Percentiles rank a stretch among this genome's conserved stretches.
phyloP scores from a whole-genome alignment of 768 basidiomycete species.

The Ramaria sp. region DNA sequence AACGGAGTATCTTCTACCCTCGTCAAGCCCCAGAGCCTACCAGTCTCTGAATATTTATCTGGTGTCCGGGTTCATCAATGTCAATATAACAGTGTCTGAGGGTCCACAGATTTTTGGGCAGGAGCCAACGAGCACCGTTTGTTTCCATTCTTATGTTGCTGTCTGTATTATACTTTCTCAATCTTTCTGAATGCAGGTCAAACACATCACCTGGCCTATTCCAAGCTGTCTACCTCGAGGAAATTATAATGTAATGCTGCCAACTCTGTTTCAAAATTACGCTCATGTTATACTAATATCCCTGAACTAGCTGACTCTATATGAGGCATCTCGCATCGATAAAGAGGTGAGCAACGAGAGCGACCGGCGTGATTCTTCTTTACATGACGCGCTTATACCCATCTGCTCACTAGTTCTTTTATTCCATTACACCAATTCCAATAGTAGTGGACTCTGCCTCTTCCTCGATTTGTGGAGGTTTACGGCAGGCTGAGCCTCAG shows the following conservation, averaged over 20 bases:
- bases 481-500: conserved; percentile 12
- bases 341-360: conserved; percentile 15
- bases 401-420: conserved; percentile 19
- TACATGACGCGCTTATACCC: too few relatives aligned
- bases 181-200: background rate
- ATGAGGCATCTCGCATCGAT: conserved; percentile 29
- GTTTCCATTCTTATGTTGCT: conserved; percentile 18
- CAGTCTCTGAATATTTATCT: conserved; percentile 32
- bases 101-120: conserved; percentile 25
- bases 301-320: conserved; percentile 41
- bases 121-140: conserved; percentile 32
- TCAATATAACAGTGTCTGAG: conserved; percentile 30
- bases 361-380: too few relatives aligned
- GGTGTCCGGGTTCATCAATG: conserved; percentile 26
- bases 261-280: background rate
- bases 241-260: conserved; percentile 29
- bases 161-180: background rate
- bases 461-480: conserved; percentile 18
- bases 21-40: conserved; percentile 25
- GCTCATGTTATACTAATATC: too few relatives aligned
- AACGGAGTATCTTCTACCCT: conserved; percentile 23
- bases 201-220: conserved; percentile 24
- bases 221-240: conserved; percentile 31
- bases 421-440: conserved; percentile 31
- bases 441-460: conserved; percentile 24